Conservation (phyloP, 768 basidiomycete genomes). For the Calocera cornea region DNA sequence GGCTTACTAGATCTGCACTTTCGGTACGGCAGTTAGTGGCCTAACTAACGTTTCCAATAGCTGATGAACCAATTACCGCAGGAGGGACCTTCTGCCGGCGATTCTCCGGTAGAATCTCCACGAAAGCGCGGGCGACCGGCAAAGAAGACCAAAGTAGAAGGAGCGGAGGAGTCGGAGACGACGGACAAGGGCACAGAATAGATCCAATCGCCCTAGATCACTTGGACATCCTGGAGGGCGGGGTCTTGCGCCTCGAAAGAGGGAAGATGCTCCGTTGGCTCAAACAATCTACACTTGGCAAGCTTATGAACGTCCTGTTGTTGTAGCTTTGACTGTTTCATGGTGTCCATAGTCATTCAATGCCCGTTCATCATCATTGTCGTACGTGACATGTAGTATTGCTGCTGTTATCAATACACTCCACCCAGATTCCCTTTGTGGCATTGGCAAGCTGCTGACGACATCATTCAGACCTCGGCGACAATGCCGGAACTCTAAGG, state of each 20-base stretch:
- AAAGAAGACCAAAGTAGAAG: constrained; percentile 28
- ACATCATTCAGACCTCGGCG: not conserved
- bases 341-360: not conserved
- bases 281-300: not conserved
- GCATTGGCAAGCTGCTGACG: not conserved
- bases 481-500: not conserved
- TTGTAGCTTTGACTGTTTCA: constrained; percentile 2
- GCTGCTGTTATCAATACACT: not conserved
- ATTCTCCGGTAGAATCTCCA: not conserved
- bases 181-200: not conserved
- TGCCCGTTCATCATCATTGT: not conserved
- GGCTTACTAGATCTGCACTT: not conserved
- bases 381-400: not conserved
- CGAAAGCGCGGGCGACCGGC: constrained; percentile 59
- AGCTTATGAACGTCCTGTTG: not conserved
- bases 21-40: not conserved
- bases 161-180: not conserved
- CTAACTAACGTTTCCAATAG: not conserved
- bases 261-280: not conserved
- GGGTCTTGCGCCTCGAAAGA: not conserved
- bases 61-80: not conserved
- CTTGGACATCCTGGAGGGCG: not conserved
- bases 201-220: not conserved
- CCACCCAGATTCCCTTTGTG: not conserved
- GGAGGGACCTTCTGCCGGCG: not conserved